Percentiles rank a stretch among this genome's conserved stretches.
These are phyloP conservation scores for Diaporthe humulicola DNA, from an alignment of 2,329 filamentous ascomycete species.

Conservation along the genomic window DNA sequence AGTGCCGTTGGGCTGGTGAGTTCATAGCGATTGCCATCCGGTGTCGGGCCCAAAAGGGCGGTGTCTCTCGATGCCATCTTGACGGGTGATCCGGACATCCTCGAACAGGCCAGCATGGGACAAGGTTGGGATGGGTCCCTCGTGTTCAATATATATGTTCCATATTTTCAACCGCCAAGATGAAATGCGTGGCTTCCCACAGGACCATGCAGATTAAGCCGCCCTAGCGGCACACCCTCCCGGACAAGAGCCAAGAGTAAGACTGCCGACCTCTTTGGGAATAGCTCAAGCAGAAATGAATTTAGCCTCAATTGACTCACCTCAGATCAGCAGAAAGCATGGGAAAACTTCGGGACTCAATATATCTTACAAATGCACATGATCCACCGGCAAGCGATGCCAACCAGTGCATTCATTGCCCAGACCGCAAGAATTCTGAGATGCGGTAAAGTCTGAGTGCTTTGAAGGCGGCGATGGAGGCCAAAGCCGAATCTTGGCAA, in stretches of 20 bases:
- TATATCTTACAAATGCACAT: neutral
- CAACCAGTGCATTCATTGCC: neutral
- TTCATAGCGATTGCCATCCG: slow-evolving; percentile 67
- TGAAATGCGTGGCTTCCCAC: neutral
- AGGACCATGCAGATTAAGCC: neutral
- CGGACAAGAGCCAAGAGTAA: slow-evolving; percentile 31
- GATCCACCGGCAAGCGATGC: neutral
- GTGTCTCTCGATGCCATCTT: slow-evolving; percentile 22
- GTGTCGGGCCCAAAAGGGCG: slow-evolving; percentile 50
- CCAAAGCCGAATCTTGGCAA: neutral
- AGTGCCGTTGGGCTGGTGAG: slow-evolving; percentile 67
- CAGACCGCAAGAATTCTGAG: too few species aligned
- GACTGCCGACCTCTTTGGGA: neutral
- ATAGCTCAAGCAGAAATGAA: slow-evolving; percentile 8
- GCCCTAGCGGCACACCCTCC: slow-evolving; percentile 34
- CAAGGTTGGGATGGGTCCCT: neutral
- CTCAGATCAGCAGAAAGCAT: neutral
- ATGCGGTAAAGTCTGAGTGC: neutral
- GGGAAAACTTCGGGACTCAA: slow-evolving; percentile 34
- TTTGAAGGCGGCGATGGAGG: neutral
- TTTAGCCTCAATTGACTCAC: slow-evolving; percentile 36
- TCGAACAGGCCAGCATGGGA: neutral
- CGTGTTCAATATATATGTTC: neutral
- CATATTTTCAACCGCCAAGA: slow-evolving; percentile 16
- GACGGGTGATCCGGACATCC: neutral